Evolutionary conservation across 1,284 basidiomycete species (phyloP), one percentile per base, ranked within the genome.

Genomic region (Filobasidium uniguttulatum): DNA sequence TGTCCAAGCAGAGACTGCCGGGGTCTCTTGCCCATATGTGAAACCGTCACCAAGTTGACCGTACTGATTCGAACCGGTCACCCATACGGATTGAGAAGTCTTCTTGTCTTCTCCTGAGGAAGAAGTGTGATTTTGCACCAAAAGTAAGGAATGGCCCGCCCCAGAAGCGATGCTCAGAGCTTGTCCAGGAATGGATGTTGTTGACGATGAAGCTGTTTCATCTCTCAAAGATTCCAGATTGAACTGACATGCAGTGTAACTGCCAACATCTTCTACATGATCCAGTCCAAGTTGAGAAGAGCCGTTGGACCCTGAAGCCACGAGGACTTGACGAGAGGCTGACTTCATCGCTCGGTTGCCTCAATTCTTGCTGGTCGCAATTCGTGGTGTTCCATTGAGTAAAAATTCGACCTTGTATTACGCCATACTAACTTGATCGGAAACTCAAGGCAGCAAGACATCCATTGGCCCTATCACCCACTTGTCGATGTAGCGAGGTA

Each of bases 291-390:
- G 78, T 62, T 88, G 85, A 2, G 81, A 83, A 38, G 75, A 73
- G 14, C 80, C 81, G 60, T 89, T 89, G 0, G 84, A 87, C 3
- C 85, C 85, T 35, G 79, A 75, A 7, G 80, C 75, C 38, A 74
- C 63, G 2, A 81, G 70, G 28, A 23, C n/a, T n/a, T n/a, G n/a
- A n/a, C n/a, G n/a, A n/a, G n/a, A n/a, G n/a, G n/a, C n/a, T n/a
- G n/a, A n/a, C n/a, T n/a, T n/a, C n/a, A n/a, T n/a, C n/a, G n/a
- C n/a, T n/a, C n/a, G n/a, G n/a, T n/a, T n/a, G n/a, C n/a, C n/a
- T n/a, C n/a, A n/a, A n/a, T n/a, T n/a, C n/a, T n/a, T n/a, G n/a
- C n/a, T n/a, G n/a, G n/a, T n/a, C n/a, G n/a, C n/a, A n/a, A n/a
- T n/a, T n/a, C n/a, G n/a, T n/a, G n/a, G n/a, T n/a, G n/a, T n/a